phyloP scores from a whole-genome alignment of 495 filamentous ascomycete species.

The Daldinia childiae region DNA sequence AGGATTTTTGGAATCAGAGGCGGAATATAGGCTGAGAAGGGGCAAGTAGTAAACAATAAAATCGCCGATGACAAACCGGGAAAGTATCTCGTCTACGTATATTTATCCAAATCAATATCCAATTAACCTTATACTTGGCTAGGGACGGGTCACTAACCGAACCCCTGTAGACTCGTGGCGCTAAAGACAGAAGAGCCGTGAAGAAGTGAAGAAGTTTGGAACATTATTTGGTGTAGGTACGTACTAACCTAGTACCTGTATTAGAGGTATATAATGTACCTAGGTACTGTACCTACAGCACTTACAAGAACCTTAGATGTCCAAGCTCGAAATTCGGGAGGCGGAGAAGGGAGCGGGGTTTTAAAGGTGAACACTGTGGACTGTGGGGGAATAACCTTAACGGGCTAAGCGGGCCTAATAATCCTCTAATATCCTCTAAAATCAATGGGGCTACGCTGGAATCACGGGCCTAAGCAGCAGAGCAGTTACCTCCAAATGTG shows the following conservation, averaged over 20 bases:
- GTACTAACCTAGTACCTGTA: not conserved
- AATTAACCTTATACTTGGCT: conserved; percentile 42
- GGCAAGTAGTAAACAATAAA: conserved; percentile 14
- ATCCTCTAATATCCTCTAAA: conserved; percentile 2
- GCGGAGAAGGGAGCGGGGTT: conserved; percentile 3
- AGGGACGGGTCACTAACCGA: conserved; percentile 8
- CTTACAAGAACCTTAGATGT: not conserved
- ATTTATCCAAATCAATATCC: conserved; percentile 42
- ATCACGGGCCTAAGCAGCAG: conserved; percentile 32
- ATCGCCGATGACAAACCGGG: conserved; percentile 39
- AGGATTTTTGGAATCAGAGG: conserved; percentile 21
- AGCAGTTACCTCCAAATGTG: conserved; percentile 18
- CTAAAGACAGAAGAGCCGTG: conserved; percentile 10
- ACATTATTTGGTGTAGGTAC: conserved; percentile 7
- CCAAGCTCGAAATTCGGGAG: not conserved
- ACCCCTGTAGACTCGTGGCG: conserved; percentile 22
- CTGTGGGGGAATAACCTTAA: not conserved
- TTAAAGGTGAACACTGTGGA: conserved; percentile 1
- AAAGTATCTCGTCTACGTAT: conserved; percentile 26
- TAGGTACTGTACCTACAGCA: not conserved
- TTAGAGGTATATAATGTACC: too few relatives aligned
- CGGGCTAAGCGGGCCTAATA: conserved; percentile 23
- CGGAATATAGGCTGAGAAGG: conserved; percentile 43
- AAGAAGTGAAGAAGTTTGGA: not conserved
- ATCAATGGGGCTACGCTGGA: conserved; percentile 17